These are phyloP conservation scores for Termitomyces eurrhizus DNA, from an alignment of 768 basidiomycete species.

Conservation along the genomic window DNA sequence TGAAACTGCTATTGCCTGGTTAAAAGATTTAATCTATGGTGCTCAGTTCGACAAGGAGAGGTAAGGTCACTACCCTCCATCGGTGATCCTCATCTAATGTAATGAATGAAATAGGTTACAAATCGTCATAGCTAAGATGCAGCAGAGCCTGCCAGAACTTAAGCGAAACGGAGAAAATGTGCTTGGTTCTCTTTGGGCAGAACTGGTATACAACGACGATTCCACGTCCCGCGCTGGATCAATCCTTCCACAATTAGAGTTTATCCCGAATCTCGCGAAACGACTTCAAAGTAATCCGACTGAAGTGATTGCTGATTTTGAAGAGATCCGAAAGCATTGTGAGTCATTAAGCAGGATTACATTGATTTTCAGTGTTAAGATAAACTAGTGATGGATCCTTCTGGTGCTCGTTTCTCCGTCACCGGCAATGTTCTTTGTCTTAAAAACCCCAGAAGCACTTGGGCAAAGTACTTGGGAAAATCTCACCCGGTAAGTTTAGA, in stretches of 20 bases:
- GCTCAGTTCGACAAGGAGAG: slow-evolving; percentile 77
- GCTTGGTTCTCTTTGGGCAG: slow-evolving; percentile 63
- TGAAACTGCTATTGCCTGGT: slow-evolving; percentile 79
- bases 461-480: slow-evolving; percentile 65
- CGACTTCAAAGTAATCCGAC: slow-evolving; percentile 71
- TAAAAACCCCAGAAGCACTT: slow-evolving; percentile 66
- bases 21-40: slow-evolving; percentile 75
- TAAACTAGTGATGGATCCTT: slow-evolving; percentile 71
- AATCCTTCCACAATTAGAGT: slow-evolving; percentile 73
- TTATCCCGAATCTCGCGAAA: slow-evolving; percentile 69
- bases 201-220: slow-evolving; percentile 60
- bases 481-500: slow-evolving; percentile 48
- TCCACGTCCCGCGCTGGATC: slow-evolving; percentile 68
- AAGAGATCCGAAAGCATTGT: slow-evolving; percentile 69
- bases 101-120: slow-evolving; percentile 53
- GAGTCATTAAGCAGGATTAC: slow-evolving; percentile 24
- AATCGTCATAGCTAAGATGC: slow-evolving; percentile 82
- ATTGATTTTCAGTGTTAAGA: neutral
- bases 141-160: slow-evolving; percentile 85
- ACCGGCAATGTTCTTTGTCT: slow-evolving; percentile 80
- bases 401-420: slow-evolving; percentile 83
- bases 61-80: slow-evolving; percentile 29
- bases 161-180: slow-evolving; percentile 89
- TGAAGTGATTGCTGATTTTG: slow-evolving; percentile 67
- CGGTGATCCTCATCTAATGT: neutral